A percentile compares a stretch with the other conserved stretches of the same genome.
Evolutionary conservation across 2,329 filamentous ascomycete genomes (phyloP).

Genomic region (Nakataea oryzae): DNA sequence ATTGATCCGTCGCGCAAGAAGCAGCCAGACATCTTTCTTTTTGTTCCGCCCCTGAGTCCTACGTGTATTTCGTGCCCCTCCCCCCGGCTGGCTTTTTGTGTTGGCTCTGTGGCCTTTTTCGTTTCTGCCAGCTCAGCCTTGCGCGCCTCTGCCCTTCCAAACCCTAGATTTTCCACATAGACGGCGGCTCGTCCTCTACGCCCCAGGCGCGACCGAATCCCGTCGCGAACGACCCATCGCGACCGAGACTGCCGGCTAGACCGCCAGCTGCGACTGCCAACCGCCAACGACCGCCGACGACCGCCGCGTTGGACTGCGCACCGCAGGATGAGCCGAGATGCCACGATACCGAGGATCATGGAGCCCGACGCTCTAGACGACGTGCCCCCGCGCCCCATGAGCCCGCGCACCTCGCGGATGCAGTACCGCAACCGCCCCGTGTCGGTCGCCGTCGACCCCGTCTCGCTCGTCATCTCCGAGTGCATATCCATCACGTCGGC

Average conservation of each 20-base stretch:
- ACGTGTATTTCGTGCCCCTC: neutral
- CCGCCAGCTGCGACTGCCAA: no score
- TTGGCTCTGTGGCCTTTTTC: neutral
- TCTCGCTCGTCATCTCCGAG: conserved; percentile 93
- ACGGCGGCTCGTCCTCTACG: no score
- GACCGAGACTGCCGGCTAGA: no score
- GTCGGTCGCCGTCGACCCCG: conserved; percentile 78
- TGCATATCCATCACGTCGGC: conserved; percentile 97
- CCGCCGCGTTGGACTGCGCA: neutral
- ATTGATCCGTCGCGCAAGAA: neutral
- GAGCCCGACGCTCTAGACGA: conserved; percentile 9
- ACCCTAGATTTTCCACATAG: no score
- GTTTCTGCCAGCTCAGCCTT: neutral
- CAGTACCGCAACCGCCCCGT: conserved; percentile 52
- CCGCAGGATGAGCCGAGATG: conserved; percentile 24
- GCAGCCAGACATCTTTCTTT: neutral
- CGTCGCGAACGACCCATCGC: no score
- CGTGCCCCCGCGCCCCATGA: conserved; percentile 14
- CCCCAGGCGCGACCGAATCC: no score
- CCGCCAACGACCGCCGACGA: no score
- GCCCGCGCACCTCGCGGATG: conserved; percentile 30
- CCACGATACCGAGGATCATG: conserved; percentile 15
- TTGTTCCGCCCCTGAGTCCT: neutral
- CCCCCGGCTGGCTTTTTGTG: neutral
- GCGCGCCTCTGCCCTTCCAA: neutral